Conservation (phyloP, 179 eudicot genomes). For the Actinidia arguta region DNA sequence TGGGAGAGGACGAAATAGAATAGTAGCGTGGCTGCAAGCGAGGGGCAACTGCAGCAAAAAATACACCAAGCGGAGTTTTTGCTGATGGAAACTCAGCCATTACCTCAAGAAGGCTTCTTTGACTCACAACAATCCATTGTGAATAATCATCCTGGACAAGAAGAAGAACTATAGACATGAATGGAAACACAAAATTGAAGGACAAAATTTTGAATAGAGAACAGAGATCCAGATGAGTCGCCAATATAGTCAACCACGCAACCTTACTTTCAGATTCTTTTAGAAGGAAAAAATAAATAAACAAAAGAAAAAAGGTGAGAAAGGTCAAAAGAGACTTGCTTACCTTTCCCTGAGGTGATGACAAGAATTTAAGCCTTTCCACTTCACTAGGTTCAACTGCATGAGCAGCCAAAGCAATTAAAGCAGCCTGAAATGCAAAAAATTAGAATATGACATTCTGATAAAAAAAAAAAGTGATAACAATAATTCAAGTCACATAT, state of each 20-base stretch:
- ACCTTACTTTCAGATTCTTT: not conserved
- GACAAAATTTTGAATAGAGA: not conserved
- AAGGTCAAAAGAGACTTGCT: not conserved
- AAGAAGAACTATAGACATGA: not conserved
- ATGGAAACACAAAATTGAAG: not conserved
- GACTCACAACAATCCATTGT: slow-evolving; percentile 77
- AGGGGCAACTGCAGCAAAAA: slow-evolving; percentile 80
- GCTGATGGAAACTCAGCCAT: slow-evolving; percentile 76
- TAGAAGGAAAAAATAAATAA: not conserved
- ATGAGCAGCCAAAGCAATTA: slow-evolving; percentile 84
- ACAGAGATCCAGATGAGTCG: slow-evolving; percentile 4
- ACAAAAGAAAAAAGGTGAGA: not conserved
- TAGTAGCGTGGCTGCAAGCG: slow-evolving; percentile 79
- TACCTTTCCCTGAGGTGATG: slow-evolving; percentile 87
- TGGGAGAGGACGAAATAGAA: slow-evolving; percentile 77
- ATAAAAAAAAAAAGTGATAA: not conserved
- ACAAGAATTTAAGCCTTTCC: slow-evolving; percentile 64
- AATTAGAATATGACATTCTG: not conserved
- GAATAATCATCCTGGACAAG: slow-evolving; percentile 67
- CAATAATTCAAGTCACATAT: not conserved
- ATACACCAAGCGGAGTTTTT: slow-evolving; percentile 78
- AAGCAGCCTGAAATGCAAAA: slow-evolving; percentile 56
- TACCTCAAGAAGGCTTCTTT: slow-evolving; percentile 78
- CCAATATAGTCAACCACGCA: not conserved
- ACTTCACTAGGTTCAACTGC: slow-evolving; percentile 71